Evolutionary conservation across 768 basidiomycete species (phyloP).

Genomic region (Trametes punicea): DNA sequence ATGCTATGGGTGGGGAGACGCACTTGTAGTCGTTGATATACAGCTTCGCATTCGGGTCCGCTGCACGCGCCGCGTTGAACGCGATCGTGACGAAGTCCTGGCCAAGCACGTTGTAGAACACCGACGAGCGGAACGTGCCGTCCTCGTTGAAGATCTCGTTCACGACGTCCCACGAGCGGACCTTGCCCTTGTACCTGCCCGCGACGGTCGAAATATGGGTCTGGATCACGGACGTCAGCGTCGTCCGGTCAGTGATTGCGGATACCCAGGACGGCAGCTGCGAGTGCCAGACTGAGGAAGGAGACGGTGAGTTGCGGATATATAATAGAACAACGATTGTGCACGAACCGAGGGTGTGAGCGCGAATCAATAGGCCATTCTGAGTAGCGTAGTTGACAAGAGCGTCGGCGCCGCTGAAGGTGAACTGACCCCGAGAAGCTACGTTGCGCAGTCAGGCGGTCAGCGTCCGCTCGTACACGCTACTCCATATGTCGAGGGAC

Average conservation of each 20-base stretch:
- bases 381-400: constrained; percentile 31
- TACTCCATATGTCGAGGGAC: background rate
- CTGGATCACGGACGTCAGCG: constrained; percentile 31
- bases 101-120: constrained; percentile 50
- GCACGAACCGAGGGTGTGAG: constrained; percentile 29
- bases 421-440: constrained; percentile 29
- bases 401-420: constrained; percentile 29
- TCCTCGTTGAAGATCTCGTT: constrained; percentile 52
- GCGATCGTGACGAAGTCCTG: constrained; percentile 49
- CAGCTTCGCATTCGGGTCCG: constrained; percentile 48
- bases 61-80: constrained; percentile 46
- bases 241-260: constrained; percentile 26
- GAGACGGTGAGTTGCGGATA: background rate
- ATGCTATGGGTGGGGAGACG: background rate
- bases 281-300: constrained; percentile 31
- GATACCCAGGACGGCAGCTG: constrained; percentile 33
- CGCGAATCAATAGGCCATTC: constrained; percentile 30
- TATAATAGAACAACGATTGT: background rate
- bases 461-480: background rate
- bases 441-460: background rate
- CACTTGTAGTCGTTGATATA: constrained; percentile 41
- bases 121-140: constrained; percentile 43
- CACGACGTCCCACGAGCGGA: constrained; percentile 33
- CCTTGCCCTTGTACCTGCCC: constrained; percentile 34
- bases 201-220: constrained; percentile 34